Evolutionary conservation across 1,284 basidiomycete genomes (phyloP).

Genomic region (Volvariella surrecta): DNA sequence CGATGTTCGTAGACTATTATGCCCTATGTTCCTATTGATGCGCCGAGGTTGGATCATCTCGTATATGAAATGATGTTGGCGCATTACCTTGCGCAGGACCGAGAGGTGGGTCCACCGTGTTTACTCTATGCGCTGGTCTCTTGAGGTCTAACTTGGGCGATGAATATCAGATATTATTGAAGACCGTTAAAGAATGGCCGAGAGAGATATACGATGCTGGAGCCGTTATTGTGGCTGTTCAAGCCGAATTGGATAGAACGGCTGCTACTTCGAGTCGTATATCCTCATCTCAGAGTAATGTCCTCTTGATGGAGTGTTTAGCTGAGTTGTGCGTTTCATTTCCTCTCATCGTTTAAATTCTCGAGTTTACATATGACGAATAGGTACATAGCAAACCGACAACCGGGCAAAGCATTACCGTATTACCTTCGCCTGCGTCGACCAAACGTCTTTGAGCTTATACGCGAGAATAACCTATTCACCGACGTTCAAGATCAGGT

Average conservation of each 20-base stretch:
- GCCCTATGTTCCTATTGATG: conserved; percentile 79
- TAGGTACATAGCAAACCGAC: conserved; percentile 80
- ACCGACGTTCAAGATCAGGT: conserved; percentile 94
- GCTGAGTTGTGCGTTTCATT: conserved; percentile 67
- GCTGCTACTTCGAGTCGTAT: conserved; percentile 42
- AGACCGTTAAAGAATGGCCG: conserved; percentile 86
- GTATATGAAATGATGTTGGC: conserved; percentile 96
- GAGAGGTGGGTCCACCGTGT: conserved; percentile 37
- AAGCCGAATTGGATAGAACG: conserved; percentile 68
- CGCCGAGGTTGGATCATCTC: conserved; percentile 73
- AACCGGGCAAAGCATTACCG: conserved; percentile 90
- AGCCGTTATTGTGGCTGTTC: conserved; percentile 83
- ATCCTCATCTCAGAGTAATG: conserved; percentile 29
- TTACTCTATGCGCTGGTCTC: conserved; percentile 1
- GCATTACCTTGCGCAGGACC: conserved; percentile 78
- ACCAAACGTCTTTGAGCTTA: conserved; percentile 91
- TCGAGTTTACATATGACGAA: not conserved
- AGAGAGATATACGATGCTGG: conserved; percentile 83
- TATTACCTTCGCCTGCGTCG: conserved; percentile 83
- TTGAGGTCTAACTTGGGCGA: conserved; percentile 4
- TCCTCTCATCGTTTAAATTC: not conserved
- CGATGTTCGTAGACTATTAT: conserved; percentile 61
- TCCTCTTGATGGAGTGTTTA: conserved; percentile 82
- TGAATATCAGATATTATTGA: conserved; percentile 56
- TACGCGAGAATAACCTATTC: conserved; percentile 91